These are phyloP conservation scores for Lecanicillium sp. DNA, from an alignment of 2,329 filamentous ascomycete genomes.

Conservation along the genomic window DNA sequence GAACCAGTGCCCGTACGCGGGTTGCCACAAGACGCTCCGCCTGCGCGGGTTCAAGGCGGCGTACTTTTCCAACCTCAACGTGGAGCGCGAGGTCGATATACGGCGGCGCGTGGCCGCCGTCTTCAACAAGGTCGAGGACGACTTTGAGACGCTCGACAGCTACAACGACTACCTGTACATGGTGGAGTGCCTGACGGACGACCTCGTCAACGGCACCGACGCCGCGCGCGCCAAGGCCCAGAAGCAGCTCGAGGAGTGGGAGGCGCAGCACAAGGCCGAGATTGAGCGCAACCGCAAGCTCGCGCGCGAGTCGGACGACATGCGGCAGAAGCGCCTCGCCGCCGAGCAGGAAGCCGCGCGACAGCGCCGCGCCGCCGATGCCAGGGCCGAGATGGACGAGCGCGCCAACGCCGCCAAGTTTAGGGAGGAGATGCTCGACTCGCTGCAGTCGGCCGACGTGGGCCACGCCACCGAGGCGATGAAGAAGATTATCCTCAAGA, in stretches of 20 bases:
- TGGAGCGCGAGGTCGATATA: conserved; percentile 93
- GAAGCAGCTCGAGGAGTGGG: conserved; percentile 49
- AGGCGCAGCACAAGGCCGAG: conserved; percentile 61
- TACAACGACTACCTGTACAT: conserved; percentile 95
- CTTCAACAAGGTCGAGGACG: conserved; percentile 83
- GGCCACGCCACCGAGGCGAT: conserved; percentile 53
- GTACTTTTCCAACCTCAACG: conserved; percentile 79
- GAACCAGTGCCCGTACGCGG: conserved; percentile 83
- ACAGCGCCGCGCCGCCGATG: conserved; percentile 50
- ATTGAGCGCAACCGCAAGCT: conserved; percentile 55
- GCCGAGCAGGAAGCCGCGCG: conserved; percentile 61
- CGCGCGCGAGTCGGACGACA: conserved; percentile 48
- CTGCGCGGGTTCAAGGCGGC: conserved; percentile 78
- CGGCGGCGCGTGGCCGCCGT: conserved; percentile 68
- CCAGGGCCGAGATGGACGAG: conserved; percentile 64
- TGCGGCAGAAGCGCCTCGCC: conserved; percentile 45
- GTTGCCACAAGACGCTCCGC: conserved; percentile 79
- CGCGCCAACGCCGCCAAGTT: conserved; percentile 54
- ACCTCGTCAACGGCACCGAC: conserved; percentile 68
- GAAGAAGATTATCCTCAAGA: conserved; percentile 62
- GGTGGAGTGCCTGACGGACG: conserved; percentile 84
- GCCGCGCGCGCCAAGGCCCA: conserved; percentile 47
- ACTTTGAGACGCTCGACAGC: conserved; percentile 75
- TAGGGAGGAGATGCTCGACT: conserved; percentile 61
- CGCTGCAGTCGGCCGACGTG: conserved; percentile 53